Evolutionary conservation across 495 filamentous ascomycete species (phyloP).

Genomic region (Penicillium parvum): DNA sequence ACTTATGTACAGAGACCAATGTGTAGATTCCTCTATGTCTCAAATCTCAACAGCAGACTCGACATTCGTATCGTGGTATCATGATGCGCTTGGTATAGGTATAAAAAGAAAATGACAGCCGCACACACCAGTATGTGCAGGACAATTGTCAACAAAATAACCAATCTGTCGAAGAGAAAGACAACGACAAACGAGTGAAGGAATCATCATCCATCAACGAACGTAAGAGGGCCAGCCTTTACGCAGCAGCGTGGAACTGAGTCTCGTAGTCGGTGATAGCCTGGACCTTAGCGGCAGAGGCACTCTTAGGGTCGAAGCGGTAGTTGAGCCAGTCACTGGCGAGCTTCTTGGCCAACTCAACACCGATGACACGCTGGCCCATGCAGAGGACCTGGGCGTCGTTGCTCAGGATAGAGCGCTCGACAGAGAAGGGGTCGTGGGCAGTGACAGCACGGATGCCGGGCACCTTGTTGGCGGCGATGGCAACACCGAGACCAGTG

Average conservation of each 20-base stretch:
- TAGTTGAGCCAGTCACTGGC: conserved; percentile 81
- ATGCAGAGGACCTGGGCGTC: conserved; percentile 87
- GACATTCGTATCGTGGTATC: conserved; percentile 36
- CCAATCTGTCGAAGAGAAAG: too few species aligned
- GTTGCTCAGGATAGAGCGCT: conserved; percentile 77
- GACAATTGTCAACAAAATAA: too few species aligned
- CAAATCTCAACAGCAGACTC: conserved; percentile 20
- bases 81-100: conserved; percentile 30
- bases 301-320: conserved; percentile 69
- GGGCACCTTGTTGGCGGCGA: conserved; percentile 81
- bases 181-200: too few species aligned
- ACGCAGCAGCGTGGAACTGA: conserved; percentile 34
- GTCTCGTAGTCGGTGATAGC: conserved; percentile 71
- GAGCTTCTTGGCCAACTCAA: conserved; percentile 73
- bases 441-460: conserved; percentile 83
- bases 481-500: conserved; percentile 81
- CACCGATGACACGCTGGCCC: conserved; percentile 77
- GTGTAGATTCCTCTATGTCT: conserved; percentile 17
- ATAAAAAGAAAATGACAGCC: not conserved
- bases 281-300: conserved; percentile 69
- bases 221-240: conserved; percentile 1
- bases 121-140: not conserved
- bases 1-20: conserved; percentile 9
- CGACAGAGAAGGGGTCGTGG: conserved; percentile 80
- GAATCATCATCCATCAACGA: too few species aligned